A percentile compares a stretch with the other conserved stretches of the same genome.
These are phyloP conservation scores for Adansonia digitata DNA, from an alignment of 345 rosid species.

Conservation along the genomic window DNA sequence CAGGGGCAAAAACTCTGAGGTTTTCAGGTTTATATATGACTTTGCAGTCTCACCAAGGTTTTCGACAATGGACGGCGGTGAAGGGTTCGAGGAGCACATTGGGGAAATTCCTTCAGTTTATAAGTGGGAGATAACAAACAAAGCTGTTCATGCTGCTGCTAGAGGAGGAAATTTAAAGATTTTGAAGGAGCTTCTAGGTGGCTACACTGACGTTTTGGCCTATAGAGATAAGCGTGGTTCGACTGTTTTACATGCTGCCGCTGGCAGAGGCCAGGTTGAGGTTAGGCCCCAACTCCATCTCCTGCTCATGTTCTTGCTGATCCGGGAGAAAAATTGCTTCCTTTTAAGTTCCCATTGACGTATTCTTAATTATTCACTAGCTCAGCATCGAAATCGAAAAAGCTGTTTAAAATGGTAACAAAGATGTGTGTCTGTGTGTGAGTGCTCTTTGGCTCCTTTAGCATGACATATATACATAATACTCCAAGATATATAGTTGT, in stretches of 20 bases:
- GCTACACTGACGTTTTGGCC: conserved; percentile 50
- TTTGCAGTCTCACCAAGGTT: conserved; percentile 67
- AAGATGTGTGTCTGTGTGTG: too few species aligned
- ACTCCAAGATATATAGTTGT: not conserved
- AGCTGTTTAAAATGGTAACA: too few species aligned
- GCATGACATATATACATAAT: too few species aligned
- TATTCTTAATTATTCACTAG: not conserved
- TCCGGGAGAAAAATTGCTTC: not conserved
- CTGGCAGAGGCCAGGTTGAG: conserved; percentile 76
- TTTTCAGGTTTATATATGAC: conserved; percentile 65
- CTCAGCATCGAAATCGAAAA: not conserved
- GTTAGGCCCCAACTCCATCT: conserved; percentile 26
- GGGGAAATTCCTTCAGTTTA: conserved; percentile 60
- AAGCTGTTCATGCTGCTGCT: conserved; percentile 87
- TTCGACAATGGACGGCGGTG: conserved; percentile 31
- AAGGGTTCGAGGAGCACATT: conserved; percentile 51
- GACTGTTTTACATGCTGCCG: conserved; percentile 83
- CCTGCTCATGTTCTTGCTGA: not conserved
- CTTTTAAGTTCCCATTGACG: not conserved
- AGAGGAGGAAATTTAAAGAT: conserved; percentile 70
- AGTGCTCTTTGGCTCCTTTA: too few species aligned
- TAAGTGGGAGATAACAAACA: conserved; percentile 74
- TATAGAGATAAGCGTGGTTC: conserved; percentile 75
- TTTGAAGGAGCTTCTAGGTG: conserved; percentile 53
- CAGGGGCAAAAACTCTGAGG: conserved; percentile 57